phyloP scores from a whole-genome alignment of 148 eudicot genomes.

The Chenopodium album region DNA sequence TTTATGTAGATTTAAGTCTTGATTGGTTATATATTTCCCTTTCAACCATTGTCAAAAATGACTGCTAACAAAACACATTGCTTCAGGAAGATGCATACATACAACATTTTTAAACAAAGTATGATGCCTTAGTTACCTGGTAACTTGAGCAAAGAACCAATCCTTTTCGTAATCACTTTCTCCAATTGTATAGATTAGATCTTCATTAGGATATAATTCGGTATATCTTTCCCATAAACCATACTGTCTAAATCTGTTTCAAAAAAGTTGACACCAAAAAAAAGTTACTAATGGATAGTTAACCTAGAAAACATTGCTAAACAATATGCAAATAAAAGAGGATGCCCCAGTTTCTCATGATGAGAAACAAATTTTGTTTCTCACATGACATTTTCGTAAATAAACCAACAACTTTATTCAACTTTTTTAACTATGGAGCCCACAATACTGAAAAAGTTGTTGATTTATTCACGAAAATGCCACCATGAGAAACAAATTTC shows the following conservation, averaged over 20 bases:
- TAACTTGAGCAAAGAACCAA: slow-evolving; percentile 92
- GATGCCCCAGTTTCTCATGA: no score
- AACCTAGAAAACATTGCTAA: no score
- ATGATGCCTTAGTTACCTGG: slow-evolving; percentile 40
- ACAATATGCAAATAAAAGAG: neutral
- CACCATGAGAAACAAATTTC: no score
- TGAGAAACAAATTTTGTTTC: no score
- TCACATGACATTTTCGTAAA: no score
- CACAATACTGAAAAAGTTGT: no score
- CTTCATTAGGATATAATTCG: slow-evolving; percentile 61
- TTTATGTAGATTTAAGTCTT: no score
- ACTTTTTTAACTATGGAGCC: no score
- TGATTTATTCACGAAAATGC: no score
- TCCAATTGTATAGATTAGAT: slow-evolving; percentile 63
- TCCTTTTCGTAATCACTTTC: slow-evolving; percentile 64
- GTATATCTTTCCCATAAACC: slow-evolving; percentile 90
- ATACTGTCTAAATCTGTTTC: slow-evolving; percentile 73
- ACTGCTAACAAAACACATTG: neutral
- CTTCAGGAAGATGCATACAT: neutral
- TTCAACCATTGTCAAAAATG: neutral
- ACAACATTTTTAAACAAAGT: neutral
- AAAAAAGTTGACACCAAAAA: neutral
- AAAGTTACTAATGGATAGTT: neutral
- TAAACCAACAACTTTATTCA: no score
- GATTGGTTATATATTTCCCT: neutral